phyloP scores from a whole-genome alignment of 805 yeast genomes.

The Kuraishia hungarica region DNA sequence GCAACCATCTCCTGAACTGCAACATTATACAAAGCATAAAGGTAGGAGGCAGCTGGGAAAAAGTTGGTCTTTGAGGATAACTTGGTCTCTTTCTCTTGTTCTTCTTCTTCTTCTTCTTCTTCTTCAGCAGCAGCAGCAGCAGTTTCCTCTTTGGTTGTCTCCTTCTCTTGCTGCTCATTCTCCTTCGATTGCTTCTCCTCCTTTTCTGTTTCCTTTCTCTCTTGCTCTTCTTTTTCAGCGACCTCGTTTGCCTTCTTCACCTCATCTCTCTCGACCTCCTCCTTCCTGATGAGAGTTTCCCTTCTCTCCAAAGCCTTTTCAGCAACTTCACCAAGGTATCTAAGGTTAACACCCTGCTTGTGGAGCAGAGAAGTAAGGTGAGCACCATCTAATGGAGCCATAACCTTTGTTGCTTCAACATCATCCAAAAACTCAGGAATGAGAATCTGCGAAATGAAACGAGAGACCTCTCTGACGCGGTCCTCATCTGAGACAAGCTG shows the following conservation, averaged over 20 bases:
- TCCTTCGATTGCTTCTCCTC: slow-evolving; percentile 19
- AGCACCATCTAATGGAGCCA: slow-evolving; percentile 73
- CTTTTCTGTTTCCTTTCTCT: slow-evolving; percentile 22
- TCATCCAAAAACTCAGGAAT: slow-evolving; percentile 57
- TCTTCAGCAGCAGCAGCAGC: slow-evolving; percentile 6
- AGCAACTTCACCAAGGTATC: slow-evolving; percentile 72
- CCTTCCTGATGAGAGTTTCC: slow-evolving; percentile 10
- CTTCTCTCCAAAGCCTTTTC: slow-evolving; percentile 17
- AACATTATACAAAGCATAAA: slow-evolving; percentile 37
- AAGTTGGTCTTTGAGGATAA: slow-evolving; percentile 27
- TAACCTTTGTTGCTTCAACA: slow-evolving; percentile 35
- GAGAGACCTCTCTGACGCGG: slow-evolving; percentile 63
- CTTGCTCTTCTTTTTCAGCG: slow-evolving; percentile 17
- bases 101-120: slow-evolving; percentile 23
- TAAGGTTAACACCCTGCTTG: slow-evolving; percentile 75
- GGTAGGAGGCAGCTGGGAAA: slow-evolving; percentile 32
- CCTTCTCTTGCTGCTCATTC: slow-evolving; percentile 21
- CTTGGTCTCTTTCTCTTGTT: slow-evolving; percentile 18
- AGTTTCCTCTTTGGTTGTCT: slow-evolving; percentile 19
- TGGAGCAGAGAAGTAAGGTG: slow-evolving; percentile 68
- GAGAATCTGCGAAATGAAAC: slow-evolving; percentile 47
- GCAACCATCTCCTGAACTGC: slow-evolving; percentile 65
- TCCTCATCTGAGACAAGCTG: slow-evolving; percentile 42
- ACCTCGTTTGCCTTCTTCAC: slow-evolving; percentile 12
- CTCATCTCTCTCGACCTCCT: slow-evolving; percentile 16